Base-by-base conservation (phyloP, 805 yeast species). In the Spathaspora arborariae region DNA sequence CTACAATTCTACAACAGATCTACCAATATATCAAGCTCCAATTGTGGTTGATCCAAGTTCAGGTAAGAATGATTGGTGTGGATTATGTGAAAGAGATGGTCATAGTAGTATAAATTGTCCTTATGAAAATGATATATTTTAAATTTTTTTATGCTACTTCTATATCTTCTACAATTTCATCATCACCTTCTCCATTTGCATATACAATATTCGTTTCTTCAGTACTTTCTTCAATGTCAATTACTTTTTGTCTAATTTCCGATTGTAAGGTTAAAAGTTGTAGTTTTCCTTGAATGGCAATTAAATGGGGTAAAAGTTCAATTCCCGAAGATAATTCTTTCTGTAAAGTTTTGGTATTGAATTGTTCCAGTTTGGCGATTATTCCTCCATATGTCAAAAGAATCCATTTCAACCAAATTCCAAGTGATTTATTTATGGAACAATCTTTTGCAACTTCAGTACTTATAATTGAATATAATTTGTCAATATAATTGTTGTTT, bases 61-160 rank as follows among this genome's bases (percentile, higher is more conserved):
- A 2, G 96, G 96, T 1, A 75, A 91, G 39, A 69, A 69, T 21
- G 75, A 80, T 51, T 92, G 97, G 96, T 92, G 99, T 68, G 96
- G 96, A 0, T 71, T 89, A 45, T 92, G 99, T 67, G 98, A 92
- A 62, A 72, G 88, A 45, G 82, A 80, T 39, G 99, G 98, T 0
- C 99, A 92, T 60, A 84, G 82, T 41, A 85, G 94, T 52, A 72
- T 83, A 24, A 89, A 89, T 46, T 92, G 99, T 65, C 97, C 97
- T 0, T 89, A 80, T 60, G 95, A 84, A 54, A 78, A 79, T 53
- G 84, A 80, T 52, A 67, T 76, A 48, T 79, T 75, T 51, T 76
- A 61, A 53, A 16, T 20, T 43, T 41, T 10, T 35, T 19, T 35
- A 34, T 42, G 20, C 67, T 56, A 77, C 67, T 39, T 78, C 82